A percentile compares a stretch with the other conserved stretches of the same genome.
Evolutionary conservation across 495 filamentous ascomycete genomes (phyloP).

Genomic region (Letharia columbiana): DNA sequence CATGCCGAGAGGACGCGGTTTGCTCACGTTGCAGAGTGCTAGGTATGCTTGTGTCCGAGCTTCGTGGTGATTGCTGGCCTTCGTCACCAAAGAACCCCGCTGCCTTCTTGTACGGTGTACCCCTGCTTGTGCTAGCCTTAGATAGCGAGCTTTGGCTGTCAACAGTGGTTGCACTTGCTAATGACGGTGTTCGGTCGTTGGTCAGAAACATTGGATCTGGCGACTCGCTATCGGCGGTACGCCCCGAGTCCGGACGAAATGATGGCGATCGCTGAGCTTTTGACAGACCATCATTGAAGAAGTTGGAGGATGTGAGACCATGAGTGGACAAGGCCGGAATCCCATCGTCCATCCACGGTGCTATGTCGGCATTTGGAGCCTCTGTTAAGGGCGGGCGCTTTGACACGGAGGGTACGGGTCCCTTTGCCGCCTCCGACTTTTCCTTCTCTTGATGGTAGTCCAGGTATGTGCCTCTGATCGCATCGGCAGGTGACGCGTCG

Average conservation of each 20-base stretch:
- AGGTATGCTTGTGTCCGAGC: slow-evolving; percentile 63
- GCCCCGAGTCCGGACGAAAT: slow-evolving; percentile 47
- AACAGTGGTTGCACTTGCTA: slow-evolving; percentile 78
- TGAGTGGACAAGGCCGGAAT: slow-evolving; percentile 27
- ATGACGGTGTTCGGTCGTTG: slow-evolving; percentile 77
- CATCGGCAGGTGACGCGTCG: slow-evolving; percentile 38
- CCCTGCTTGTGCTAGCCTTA: slow-evolving; percentile 56
- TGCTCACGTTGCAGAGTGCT: slow-evolving; percentile 40
- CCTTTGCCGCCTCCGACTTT: slow-evolving; percentile 27
- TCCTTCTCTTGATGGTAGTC: slow-evolving; percentile 36
- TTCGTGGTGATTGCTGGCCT: slow-evolving; percentile 49
- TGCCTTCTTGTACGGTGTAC: slow-evolving; percentile 52
- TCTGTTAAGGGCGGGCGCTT: slow-evolving; percentile 21
- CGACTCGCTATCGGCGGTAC: slow-evolving; percentile 56
- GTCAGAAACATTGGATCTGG: slow-evolving; percentile 55
- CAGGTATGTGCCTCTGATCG: slow-evolving; percentile 34
- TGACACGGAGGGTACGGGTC: slow-evolving; percentile 25
- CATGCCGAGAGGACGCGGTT: slow-evolving; percentile 54
- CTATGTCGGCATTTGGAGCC: slow-evolving; percentile 29
- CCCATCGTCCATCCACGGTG: slow-evolving; percentile 33
- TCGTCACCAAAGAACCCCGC: slow-evolving; percentile 88
- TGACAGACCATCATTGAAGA: slow-evolving; percentile 39
- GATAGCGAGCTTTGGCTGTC: slow-evolving; percentile 87
- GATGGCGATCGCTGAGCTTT: slow-evolving; percentile 54
- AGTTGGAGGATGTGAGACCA: slow-evolving; percentile 33